Evolutionary conservation across 345 rosid species (phyloP), one percentile per base, ranked within the genome.

Genomic region (Citrus hindsii): DNA sequence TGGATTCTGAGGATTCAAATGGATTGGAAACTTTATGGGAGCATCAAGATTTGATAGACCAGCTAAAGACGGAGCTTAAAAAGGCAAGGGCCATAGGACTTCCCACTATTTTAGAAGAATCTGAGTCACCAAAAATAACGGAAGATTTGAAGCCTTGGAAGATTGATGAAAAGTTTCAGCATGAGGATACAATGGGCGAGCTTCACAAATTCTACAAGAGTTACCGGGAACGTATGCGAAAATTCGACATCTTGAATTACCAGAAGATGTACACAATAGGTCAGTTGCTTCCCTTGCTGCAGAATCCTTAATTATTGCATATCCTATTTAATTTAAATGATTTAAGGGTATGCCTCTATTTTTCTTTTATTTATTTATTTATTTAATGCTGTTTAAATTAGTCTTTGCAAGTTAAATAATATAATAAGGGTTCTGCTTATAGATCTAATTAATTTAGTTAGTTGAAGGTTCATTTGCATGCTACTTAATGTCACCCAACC

Each of bases 141-240:
- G 97, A 92, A 68, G 95, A 91, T 85, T 85, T 96, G 70, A 96
- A 91, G 83, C 98, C 98, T 63, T 94, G 95, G 97, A 96, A 89
- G 82, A 94, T 96, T 19, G 95, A 95, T 59, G 94, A 92, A 63
- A 92, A 83, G 72, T 87, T 83, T 60, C 90, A 83, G 37, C 89
- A 87, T 27, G 92, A 79, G 77, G 92, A 90, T 66, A 88, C 77
- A 62, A 89, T 94, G 86, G 82, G 88, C 3, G 97, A 90, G 83
- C 94, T 96, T 83, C 97, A 94, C 83, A 94, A 88, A 82, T 90
- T 96, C 82, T 92, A 94, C 86, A 85, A 69, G 85, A 96, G 92
- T 82, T 96, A 94, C 87, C 84, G 95, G 69, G 97, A 94, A 79
- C 67, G 95, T 67, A 96, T 96, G 98, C 76, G 97, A 64, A 96